Conservation (phyloP, 2,329 filamentous ascomycete species). For the Penicillium vulpinum region DNA sequence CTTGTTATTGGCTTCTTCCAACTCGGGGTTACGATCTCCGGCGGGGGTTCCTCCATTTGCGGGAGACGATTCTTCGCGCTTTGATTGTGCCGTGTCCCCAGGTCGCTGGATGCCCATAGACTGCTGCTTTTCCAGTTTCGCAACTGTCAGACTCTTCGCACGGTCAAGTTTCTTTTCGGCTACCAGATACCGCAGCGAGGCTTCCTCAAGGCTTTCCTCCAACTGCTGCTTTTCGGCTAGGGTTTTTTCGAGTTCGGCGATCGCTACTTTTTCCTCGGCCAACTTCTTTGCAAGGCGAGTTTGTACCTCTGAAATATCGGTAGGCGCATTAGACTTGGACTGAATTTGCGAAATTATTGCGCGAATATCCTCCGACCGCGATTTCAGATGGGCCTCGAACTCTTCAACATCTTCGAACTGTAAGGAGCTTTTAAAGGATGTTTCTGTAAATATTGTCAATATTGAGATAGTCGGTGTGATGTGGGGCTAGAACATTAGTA, state of each 20-base stretch:
- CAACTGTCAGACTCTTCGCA: conserved; percentile 81
- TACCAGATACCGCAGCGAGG: conserved; percentile 87
- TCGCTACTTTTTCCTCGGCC: conserved; percentile 77
- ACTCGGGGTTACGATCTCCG: conserved; percentile 61
- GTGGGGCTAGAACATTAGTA: not conserved
- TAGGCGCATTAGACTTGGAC: conserved; percentile 50
- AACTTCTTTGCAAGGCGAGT: conserved; percentile 72
- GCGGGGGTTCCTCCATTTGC: conserved; percentile 57
- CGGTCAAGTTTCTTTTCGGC: conserved; percentile 94
- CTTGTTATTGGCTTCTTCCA: conserved; percentile 76
- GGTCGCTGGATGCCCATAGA: conserved; percentile 63
- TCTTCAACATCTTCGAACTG: conserved; percentile 56
- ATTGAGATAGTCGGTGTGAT: not conserved
- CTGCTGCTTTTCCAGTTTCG: conserved; percentile 88
- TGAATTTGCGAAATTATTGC: conserved; percentile 71
- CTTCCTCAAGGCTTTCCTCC: conserved; percentile 81
- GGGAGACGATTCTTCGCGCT: conserved; percentile 53
- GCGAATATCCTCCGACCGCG: conserved; percentile 74
- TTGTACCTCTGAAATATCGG: conserved; percentile 73
- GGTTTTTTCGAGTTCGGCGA: conserved; percentile 73
- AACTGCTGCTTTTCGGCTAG: conserved; percentile 78
- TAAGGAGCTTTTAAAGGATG: conserved; percentile 54
- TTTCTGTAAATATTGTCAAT: conserved; percentile 18
- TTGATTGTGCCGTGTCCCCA: conserved; percentile 49
- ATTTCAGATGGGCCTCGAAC: conserved; percentile 78